Percentiles rank a stretch among this genome's conserved stretches.
Conservation (phyloP, 208 protist species). For the Eutreptiella sp. region DNA sequence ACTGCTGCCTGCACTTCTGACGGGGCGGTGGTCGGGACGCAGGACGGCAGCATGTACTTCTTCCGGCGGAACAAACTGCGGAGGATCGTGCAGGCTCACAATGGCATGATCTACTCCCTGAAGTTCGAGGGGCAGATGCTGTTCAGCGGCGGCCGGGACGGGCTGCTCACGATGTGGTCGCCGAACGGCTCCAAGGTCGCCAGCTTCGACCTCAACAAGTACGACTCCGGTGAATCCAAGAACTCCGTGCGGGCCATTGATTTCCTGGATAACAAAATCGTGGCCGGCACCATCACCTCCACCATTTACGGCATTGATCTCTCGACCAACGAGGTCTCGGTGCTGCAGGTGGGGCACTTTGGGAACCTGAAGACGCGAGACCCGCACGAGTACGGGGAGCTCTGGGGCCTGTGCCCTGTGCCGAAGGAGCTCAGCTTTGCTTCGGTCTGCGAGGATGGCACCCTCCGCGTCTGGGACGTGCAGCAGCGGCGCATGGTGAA, state of each 20-base stretch:
- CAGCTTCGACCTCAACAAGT: neutral
- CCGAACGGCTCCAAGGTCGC: neutral
- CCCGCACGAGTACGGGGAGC: conserved; percentile 28
- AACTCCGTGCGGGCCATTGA: conserved; percentile 24
- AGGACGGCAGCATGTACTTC: conserved; percentile 41
- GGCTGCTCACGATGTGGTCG: conserved; percentile 23
- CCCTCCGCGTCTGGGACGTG: conserved; percentile 36
- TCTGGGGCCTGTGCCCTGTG: conserved; percentile 37
- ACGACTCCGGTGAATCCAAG: neutral
- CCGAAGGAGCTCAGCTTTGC: conserved; percentile 22
- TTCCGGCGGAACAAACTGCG: conserved; percentile 17
- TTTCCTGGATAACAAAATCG: neutral
- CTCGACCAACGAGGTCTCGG: neutral
- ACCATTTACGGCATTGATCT: conserved; percentile 1
- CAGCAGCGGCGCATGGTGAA: conserved; percentile 3
- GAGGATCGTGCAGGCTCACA: conserved; percentile 9
- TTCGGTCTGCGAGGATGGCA: conserved; percentile 32
- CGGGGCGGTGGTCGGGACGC: conserved; percentile 27
- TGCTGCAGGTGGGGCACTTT: neutral
- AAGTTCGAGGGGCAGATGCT: neutral
- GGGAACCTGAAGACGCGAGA: conserved; percentile 2
- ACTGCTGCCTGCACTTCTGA: conserved; percentile 12
- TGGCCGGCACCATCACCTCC: conserved; percentile 9
- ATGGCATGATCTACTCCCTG: conserved; percentile 15
- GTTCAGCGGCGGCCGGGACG: conserved; percentile 30